Evolutionary conservation across 805 yeast species (phyloP), one percentile per base, ranked within the genome.

Genomic region (Candida ponderosae): DNA sequence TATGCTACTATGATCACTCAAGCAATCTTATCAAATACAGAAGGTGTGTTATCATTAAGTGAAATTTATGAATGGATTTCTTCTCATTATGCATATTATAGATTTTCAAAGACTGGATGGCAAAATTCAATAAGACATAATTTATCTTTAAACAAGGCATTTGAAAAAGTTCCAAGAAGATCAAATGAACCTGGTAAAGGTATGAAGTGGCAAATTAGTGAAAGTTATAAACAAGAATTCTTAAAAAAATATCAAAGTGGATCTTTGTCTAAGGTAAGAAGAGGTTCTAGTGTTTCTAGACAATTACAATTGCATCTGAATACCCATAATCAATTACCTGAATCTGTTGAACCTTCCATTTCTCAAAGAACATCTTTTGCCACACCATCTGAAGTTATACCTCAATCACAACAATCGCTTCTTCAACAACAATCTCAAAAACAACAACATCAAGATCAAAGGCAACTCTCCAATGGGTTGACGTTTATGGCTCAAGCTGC

Each of bases 1-100:
- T 93, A 93, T 56, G 97, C 98, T 0, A 90, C 97, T 2, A 89
- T 93, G 97, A 93, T 93, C 47, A 88, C 98, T 4, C 97, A 93
- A 57, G 96, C 97, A 1, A 93, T 93, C 19, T 63, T 93, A 47
- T 85, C 96, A 7, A 84, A 87, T 38, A 72, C 74, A 2, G 96
- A 89, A 42, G 95, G 95, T 31, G 86, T 85, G 31, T 70, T 90
- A 68, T 84, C 96, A 13, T 63, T 93, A 48, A 76, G 95, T 1
- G 97, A 93, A 53, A 93, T 93, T 38, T 93, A 93, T 60, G 81
- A 77, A 47, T 93, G 95, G 87, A 93, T 93, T 38, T 65, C 93
- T 5, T 60, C 76, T 23, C 89, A 82, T 54, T 93, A 88, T 60
- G 89, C 97, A 29, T 93, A 84, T 59, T 93, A 93, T 59, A 76